A percentile compares a stretch with the other conserved stretches of the same genome.
Evolutionary conservation across 1,284 basidiomycete genomes (phyloP).

Genomic region (Naganishia albida): DNA sequence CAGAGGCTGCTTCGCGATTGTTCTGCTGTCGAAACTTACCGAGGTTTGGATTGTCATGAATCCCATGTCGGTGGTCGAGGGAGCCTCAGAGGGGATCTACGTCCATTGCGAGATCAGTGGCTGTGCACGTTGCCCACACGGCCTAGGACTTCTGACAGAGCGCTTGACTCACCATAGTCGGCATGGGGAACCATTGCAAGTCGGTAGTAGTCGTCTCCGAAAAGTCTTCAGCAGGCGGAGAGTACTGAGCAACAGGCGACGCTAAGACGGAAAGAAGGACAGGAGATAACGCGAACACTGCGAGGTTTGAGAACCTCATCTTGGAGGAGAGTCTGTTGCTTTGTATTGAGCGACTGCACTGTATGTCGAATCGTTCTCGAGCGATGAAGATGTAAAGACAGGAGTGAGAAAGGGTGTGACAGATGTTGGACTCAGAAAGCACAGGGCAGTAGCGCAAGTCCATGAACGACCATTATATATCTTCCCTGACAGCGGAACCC

Average conservation of each 20-base stretch:
- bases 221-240: too few relatives aligned
- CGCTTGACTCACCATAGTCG: neutral
- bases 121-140: too few relatives aligned
- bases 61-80: too few relatives aligned
- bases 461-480: neutral
- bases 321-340: neutral
- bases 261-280: slow-evolving; percentile 3
- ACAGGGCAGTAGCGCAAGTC: neutral
- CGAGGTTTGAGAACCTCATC: slow-evolving; percentile 8
- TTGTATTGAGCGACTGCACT: too few relatives aligned
- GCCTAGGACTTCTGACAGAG: too few relatives aligned
- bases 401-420: neutral
- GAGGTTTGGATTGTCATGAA: too few relatives aligned
- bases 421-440: neutral
- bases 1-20: too few relatives aligned
- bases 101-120: too few relatives aligned
- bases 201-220: neutral
- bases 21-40: too few relatives aligned
- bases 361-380: neutral
- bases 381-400: neutral
- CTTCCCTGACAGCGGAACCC: neutral
- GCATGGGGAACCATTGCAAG: neutral
- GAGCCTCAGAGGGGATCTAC: too few relatives aligned
- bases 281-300: neutral
- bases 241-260: neutral